Evolutionary conservation across 352 stramenopile genomes (phyloP).

Genomic region (Pythium coloratum): DNA sequence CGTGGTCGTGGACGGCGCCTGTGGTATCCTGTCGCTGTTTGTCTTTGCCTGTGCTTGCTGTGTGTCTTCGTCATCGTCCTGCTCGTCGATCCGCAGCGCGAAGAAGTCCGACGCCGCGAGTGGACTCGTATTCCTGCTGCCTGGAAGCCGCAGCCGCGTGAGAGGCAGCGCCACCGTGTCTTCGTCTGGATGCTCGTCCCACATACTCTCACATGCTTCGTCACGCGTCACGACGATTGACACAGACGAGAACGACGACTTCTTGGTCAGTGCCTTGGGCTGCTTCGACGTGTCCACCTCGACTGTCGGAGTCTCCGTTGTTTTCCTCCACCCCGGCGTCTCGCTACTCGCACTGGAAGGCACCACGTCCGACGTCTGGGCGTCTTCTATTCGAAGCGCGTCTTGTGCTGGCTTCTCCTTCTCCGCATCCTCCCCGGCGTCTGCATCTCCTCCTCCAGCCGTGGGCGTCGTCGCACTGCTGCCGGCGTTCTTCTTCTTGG

Average conservation of each 20-base stretch:
- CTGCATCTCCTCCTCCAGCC: conserved; percentile 4
- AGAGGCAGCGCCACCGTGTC: conserved; percentile 12
- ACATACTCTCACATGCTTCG: conserved; percentile 82
- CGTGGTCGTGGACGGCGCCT: background rate
- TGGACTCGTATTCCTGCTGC: conserved; percentile 9
- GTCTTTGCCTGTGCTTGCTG: conserved; percentile 19
- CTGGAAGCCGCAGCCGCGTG: background rate
- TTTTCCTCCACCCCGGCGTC: conserved; percentile 12
- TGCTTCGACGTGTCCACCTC: background rate
- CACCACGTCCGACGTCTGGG: background rate
- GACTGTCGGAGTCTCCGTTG: background rate
- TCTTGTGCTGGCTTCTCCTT: conserved; percentile 34
- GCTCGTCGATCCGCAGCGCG: conserved; percentile 15
- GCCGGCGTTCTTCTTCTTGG: conserved; percentile 57
- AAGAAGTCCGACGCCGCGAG: conserved; percentile 10
- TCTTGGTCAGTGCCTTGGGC: conserved; percentile 9
- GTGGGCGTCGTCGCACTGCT: conserved; percentile 3
- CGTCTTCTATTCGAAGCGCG: conserved; percentile 24
- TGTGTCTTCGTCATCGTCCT: conserved; percentile 38
- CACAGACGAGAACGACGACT: conserved; percentile 16
- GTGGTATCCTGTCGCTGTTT: conserved; percentile 13
- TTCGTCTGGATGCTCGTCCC: conserved; percentile 57
- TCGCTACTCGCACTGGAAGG: conserved; percentile 2
- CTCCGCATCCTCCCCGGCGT: conserved; percentile 1
- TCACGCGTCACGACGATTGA: conserved; percentile 54